phyloP scores from a whole-genome alignment of 345 rosid species.

The Excoecaria agallocha region DNA sequence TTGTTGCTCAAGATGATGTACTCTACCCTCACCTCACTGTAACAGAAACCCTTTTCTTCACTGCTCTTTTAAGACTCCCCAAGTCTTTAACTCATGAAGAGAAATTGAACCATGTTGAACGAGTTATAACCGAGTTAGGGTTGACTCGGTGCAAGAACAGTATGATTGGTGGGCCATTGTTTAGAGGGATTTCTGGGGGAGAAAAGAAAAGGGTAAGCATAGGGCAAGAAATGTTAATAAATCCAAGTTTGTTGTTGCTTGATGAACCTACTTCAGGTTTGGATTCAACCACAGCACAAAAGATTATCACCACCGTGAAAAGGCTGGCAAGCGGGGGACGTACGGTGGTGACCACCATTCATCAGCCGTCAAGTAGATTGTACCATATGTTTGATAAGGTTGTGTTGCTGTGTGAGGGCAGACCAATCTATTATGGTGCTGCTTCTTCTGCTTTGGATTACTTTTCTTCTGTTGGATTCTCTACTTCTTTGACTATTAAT shows the following conservation, averaged over 20 bases:
- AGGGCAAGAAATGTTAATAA: conserved; percentile 96
- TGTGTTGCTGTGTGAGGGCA: conserved; percentile 81
- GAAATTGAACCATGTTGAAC: conserved; percentile 74
- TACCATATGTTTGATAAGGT: conserved; percentile 98
- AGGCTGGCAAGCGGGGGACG: conserved; percentile 81
- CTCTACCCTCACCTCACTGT: conserved; percentile 94
- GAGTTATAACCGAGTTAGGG: conserved; percentile 69
- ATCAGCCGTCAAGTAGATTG: conserved; percentile 94
- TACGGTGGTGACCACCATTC: conserved; percentile 88
- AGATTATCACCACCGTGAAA: conserved; percentile 73
- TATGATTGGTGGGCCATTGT: conserved; percentile 96
- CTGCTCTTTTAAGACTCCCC: conserved; percentile 86
- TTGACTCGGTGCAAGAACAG: conserved; percentile 64
- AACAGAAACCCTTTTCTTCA: conserved; percentile 78
- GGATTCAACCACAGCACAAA: conserved; percentile 94
- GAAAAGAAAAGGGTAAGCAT: conserved; percentile 96
- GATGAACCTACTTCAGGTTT: conserved; percentile 98
- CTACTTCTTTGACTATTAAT: conserved; percentile 81
- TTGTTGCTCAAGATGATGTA: conserved; percentile 89
- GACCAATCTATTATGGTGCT: conserved; percentile 77
- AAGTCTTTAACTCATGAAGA: conserved; percentile 55
- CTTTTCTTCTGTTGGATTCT: conserved; percentile 80
- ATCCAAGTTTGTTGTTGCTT: conserved; percentile 81
- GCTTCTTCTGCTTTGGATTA: conserved; percentile 86
- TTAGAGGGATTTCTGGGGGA: conserved; percentile 96